These are phyloP conservation scores for Penicillium egyptiacum DNA, from an alignment of 495 filamentous ascomycete genomes.

Conservation along the genomic window DNA sequence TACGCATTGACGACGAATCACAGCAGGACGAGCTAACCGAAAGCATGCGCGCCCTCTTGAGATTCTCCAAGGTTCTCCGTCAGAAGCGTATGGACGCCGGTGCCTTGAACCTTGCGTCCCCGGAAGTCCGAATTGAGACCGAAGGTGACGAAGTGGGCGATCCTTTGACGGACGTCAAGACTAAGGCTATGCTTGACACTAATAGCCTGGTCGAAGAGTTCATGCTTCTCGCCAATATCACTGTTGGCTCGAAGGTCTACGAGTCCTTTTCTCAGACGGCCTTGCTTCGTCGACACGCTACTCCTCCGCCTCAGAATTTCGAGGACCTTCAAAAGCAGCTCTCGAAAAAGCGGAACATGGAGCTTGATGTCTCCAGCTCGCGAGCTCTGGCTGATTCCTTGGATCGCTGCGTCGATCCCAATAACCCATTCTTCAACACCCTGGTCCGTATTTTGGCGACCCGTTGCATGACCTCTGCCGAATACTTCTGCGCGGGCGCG, in stretches of 20 bases:
- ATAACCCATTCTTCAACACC: conserved; percentile 98
- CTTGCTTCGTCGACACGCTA: conserved; percentile 84
- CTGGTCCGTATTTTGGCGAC: conserved; percentile 95
- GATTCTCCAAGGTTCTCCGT: conserved; percentile 89
- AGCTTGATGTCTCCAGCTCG: conserved; percentile 78
- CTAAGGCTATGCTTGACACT: conserved; percentile 88
- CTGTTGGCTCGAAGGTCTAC: conserved; percentile 84
- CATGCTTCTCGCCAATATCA: conserved; percentile 98
- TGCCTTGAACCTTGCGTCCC: conserved; percentile 89
- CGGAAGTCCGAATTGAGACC: conserved; percentile 90
- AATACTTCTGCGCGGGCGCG: conserved; percentile 94
- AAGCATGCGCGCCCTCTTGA: conserved; percentile 84
- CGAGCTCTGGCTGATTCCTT: conserved; percentile 88
- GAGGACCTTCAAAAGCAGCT: conserved; percentile 90
- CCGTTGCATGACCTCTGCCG: conserved; percentile 97
- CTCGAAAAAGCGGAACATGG: conserved; percentile 75
- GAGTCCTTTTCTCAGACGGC: conserved; percentile 91
- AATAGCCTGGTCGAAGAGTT: conserved; percentile 98
- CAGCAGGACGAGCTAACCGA: conserved; percentile 84
- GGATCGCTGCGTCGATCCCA: conserved; percentile 74
- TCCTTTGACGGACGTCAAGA: conserved; percentile 87
- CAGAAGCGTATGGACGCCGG: conserved; percentile 96
- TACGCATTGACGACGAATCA: conserved; percentile 83
- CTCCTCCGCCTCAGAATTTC: conserved; percentile 93
- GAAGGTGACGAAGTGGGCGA: conserved; percentile 96